Evolutionary conservation across 2,329 filamentous ascomycete genomes (phyloP).

Genomic region (Ciborinia camelliae): DNA sequence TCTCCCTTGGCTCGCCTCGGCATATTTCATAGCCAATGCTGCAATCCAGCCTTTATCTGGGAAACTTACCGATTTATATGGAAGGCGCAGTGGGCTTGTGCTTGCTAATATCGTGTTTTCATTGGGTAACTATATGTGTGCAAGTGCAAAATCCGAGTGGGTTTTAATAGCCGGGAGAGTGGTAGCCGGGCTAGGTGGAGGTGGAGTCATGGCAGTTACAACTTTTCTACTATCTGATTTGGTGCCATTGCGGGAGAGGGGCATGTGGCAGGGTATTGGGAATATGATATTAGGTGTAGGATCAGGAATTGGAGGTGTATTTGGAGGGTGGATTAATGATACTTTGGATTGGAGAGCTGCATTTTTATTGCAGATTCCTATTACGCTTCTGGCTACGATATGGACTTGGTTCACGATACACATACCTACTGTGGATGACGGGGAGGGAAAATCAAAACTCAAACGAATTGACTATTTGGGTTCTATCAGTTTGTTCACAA

Average conservation of each 20-base stretch:
- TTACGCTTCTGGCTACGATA: slow-evolving; percentile 8
- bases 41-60: slow-evolving; percentile 74
- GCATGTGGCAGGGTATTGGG: slow-evolving; percentile 66
- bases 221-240: slow-evolving; percentile 35
- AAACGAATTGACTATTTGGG: slow-evolving; percentile 68
- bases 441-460: slow-evolving; percentile 34
- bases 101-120: slow-evolving; percentile 64
- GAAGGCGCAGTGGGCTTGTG: slow-evolving; percentile 62
- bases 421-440: slow-evolving; percentile 10
- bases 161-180: slow-evolving; percentile 62
- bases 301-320: slow-evolving; percentile 64
- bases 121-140: slow-evolving; percentile 61
- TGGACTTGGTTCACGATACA: slow-evolving; percentile 10
- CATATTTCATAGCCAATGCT: slow-evolving; percentile 70
- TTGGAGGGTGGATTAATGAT: slow-evolving; percentile 69
- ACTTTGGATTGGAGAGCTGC: slow-evolving; percentile 64
- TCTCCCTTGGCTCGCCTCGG: slow-evolving; percentile 54
- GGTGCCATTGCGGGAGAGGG: slow-evolving; percentile 12
- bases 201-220: slow-evolving; percentile 55
- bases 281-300: slow-evolving; percentile 72
- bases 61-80: slow-evolving; percentile 68
- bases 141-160: slow-evolving; percentile 59
- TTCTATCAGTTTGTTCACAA: slow-evolving; percentile 59
- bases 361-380: slow-evolving; percentile 13
- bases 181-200: slow-evolving; percentile 58